Conservation (phyloP, 345 rosid genomes). For the Boechera stricta region DNA sequence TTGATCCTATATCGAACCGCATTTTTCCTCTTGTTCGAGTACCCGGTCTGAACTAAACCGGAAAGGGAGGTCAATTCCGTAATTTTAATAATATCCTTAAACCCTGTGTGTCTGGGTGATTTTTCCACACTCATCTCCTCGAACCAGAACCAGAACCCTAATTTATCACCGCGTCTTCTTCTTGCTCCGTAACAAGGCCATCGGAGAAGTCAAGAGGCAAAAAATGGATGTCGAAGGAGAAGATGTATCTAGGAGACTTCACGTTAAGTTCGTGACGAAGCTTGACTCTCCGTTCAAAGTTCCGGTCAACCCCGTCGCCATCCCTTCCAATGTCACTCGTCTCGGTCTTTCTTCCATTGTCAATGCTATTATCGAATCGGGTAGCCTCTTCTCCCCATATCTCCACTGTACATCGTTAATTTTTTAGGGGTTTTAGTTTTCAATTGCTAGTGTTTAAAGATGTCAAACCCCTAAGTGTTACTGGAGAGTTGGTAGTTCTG, state of each 20-base stretch:
- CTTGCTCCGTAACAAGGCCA: conserved; percentile 14
- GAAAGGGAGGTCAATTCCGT: conserved; percentile 15
- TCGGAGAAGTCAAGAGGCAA: conserved; percentile 17
- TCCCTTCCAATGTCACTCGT: conserved; percentile 85
- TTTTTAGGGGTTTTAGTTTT: neutral
- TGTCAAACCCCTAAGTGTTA: neutral
- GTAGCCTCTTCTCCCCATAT: conserved; percentile 40
- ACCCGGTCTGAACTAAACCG: conserved; percentile 1
- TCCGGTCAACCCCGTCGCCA: conserved; percentile 65
- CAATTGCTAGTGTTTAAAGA: neutral
- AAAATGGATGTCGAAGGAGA: conserved; percentile 53
- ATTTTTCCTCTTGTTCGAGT: neutral
- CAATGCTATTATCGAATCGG: conserved; percentile 61
- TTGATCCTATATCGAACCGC: neutral
- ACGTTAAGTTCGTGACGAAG: conserved; percentile 88
- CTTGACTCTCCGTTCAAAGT: conserved; percentile 63
- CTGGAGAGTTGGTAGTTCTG: neutral
- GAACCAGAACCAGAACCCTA: conserved; percentile 47
- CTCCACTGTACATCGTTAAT: neutral
- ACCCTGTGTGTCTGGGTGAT: conserved; percentile 27
- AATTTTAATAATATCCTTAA: neutral
- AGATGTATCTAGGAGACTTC: conserved; percentile 58
- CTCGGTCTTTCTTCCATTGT: conserved; percentile 84
- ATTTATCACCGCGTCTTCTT: conserved; percentile 19
- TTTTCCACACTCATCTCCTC: neutral